Conservation (phyloP, 331 rosid genomes). For the Acacia pycnantha region DNA sequence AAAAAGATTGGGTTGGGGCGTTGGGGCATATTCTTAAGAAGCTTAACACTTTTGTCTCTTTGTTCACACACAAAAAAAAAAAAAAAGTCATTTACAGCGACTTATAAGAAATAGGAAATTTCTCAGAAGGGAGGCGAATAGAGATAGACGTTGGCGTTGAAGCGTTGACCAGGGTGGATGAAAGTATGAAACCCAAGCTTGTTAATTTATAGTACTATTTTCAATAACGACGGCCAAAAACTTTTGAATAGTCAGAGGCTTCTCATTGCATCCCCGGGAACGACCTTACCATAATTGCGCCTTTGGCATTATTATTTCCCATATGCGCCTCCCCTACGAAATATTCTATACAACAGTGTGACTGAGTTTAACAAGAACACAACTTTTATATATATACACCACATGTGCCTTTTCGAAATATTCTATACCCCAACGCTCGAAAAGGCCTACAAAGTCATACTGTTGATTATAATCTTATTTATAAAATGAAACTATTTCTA, state of each 20-base stretch:
- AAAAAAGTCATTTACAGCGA: not conserved
- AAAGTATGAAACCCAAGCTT: not conserved
- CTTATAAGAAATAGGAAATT: not conserved
- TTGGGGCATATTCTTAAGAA: not conserved
- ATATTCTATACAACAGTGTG: not conserved
- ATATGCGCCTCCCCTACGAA: not conserved
- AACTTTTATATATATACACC: too few relatives aligned
- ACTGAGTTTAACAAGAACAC: too few relatives aligned
- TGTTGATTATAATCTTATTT: too few relatives aligned
- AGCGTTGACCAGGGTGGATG: not conserved
- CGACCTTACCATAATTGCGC: not conserved
- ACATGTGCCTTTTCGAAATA: too few relatives aligned
- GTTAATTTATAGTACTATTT: too few relatives aligned
- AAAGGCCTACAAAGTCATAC: too few relatives aligned
- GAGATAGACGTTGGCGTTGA: not conserved
- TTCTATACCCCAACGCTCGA: too few relatives aligned
- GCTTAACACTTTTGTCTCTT: not conserved
- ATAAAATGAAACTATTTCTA: too few relatives aligned
- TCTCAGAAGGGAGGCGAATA: not conserved
- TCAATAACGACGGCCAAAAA: not conserved
- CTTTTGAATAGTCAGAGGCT: not conserved
- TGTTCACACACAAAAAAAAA: too few relatives aligned
- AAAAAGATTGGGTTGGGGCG: not conserved
- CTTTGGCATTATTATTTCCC: not conserved
- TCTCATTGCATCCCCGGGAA: not conserved